Base-by-base conservation (phyloP, 495 filamentous ascomycete genomes). In the Trichoderma asperelloides region DNA sequence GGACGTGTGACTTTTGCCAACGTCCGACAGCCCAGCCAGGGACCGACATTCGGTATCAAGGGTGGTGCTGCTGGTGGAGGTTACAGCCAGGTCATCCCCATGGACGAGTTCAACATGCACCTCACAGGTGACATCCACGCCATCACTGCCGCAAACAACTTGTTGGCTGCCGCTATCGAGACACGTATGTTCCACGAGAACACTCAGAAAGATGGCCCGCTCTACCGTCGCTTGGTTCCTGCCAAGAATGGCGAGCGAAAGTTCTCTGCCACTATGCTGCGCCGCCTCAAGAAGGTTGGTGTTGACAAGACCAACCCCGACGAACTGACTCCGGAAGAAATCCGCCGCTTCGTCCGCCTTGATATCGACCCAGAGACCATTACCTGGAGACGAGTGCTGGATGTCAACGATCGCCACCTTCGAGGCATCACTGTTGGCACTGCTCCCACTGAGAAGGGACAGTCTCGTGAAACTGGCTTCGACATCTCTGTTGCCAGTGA, bases 81-180 rank as follows among this genome's bases (percentile, higher is more conserved):
- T 18, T 98, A 97, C 82, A 96, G 91, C 76, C 95, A 98, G 77
- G 95, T 98, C 72, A 98, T 98, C 70, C 95, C 95, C 65, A 98
- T 98, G 95, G 95, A 98, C 70, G 95, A 98, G 76, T 98, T 98
- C 83, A 98, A 98, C 75, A 82, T 98, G 69, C 95, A 98, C 75
- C 79, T 98, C 75, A 98, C 95, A 51, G 95, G 95, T 70, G 95
- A 98, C 75, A 98, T 98, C 69, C 95, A 98, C 75, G 95, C 95
- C 49, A 94, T 98, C 73, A 91, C 93, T 43, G 95, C 95, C 12
- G 95, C 95, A 6, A 98, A 98, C 82, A 98, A 98, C 79, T 84
- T 98, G 49, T 89, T 98, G n/a, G 95, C 95, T 66, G 95, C 95
- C 51, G 95, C 95, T 15, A 96, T 98, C 71, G 95, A 98, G 71